These are phyloP conservation scores for Zelopaecilomyces penicillatus DNA, from an alignment of 2,329 filamentous ascomycete genomes.

Conservation along the genomic window DNA sequence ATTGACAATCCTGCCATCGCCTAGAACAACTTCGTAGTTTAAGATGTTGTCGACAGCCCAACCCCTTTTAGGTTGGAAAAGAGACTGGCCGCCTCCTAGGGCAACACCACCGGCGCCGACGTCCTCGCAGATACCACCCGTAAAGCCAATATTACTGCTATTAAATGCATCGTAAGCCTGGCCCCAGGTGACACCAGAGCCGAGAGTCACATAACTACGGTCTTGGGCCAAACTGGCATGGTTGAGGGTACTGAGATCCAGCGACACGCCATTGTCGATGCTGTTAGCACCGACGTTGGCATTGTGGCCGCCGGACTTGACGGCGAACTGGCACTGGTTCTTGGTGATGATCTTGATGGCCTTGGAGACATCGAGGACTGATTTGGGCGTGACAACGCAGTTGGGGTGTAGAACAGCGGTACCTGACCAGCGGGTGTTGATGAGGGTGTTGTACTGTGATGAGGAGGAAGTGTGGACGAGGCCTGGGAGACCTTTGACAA, in stretches of 20 bases:
- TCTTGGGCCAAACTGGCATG: conserved; percentile 8
- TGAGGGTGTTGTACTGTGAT: background rate
- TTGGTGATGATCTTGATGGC: background rate
- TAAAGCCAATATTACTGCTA: background rate
- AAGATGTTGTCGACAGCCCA: conserved; percentile 35
- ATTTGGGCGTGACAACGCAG: conserved; percentile 3
- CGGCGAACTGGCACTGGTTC: conserved; percentile 17
- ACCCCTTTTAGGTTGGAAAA: conserved; percentile 18
- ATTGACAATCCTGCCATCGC: conserved; percentile 31
- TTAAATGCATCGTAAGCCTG: conserved; percentile 1
- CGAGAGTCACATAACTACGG: conserved; percentile 19
- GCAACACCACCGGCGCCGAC: conserved; percentile 15
- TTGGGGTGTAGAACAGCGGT: conserved; percentile 2
- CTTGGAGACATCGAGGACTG: conserved; percentile 1
- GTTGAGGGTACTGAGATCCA: conserved; percentile 29
- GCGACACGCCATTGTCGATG: conserved; percentile 27
- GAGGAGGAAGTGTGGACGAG: background rate
- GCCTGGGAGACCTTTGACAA: background rate
- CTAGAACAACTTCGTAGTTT: conserved; percentile 37
- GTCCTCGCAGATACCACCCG: background rate
- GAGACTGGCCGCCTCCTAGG: conserved; percentile 12
- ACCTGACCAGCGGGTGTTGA: conserved; percentile 3
- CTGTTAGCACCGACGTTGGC: conserved; percentile 32
- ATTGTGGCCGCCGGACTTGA: conserved; percentile 37
- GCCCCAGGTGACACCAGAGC: conserved; percentile 28